Base-by-base conservation (phyloP, 108 stramenopile genomes). In the Chaetoceros tenuissimus region DNA sequence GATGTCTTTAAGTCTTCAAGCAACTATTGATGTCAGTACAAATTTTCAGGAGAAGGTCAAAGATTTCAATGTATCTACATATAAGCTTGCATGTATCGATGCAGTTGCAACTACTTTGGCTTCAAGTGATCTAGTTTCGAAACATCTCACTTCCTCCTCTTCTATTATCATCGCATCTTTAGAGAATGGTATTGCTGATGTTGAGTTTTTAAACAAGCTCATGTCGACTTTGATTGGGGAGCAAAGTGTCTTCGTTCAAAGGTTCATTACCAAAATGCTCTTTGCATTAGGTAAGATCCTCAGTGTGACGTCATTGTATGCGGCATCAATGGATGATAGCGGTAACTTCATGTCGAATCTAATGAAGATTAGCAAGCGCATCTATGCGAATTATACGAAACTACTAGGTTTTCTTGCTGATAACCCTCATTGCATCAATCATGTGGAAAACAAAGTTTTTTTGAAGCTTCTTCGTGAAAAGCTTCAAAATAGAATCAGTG, bases 161-260 rank as follows among this genome's bases (percentile, higher is more conserved):
- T 2, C 27, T 3, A 28, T 24, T 2, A 64, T 74, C 1, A 48
- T 51, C 20, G 51, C 47, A 24, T 26, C 65, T 10, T 66, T 74
- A 31, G 73, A 74, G 27, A 30, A 25, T 24, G 60, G 65, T 13
- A 57, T 74, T 18, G 43, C 65, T 45, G 64, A 67, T 45, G 73
- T 64, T 10, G 69, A 74, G 45, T 74, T 55, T 46, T 53, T 74
- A 17, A 57, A 57, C 19, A 74, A 70, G 46, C 21, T 74, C 28
- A 48, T 74, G 21, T 69, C 73, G 1, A 40, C 66, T 31, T 47
- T 74, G 63, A 31, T 31, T 20, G 63, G 20, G 13, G 52, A 31
- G 24, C 3, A 51, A 18, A 53, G 69, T 31, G 60, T 60, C 29
- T 43, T 68, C 34, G 30, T 57, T 13, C 67, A 68, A 31, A 24